Evolutionary conservation across 768 basidiomycete genomes (phyloP), one percentile per base, ranked within the genome.

Genomic region (Boletus reticulatus): DNA sequence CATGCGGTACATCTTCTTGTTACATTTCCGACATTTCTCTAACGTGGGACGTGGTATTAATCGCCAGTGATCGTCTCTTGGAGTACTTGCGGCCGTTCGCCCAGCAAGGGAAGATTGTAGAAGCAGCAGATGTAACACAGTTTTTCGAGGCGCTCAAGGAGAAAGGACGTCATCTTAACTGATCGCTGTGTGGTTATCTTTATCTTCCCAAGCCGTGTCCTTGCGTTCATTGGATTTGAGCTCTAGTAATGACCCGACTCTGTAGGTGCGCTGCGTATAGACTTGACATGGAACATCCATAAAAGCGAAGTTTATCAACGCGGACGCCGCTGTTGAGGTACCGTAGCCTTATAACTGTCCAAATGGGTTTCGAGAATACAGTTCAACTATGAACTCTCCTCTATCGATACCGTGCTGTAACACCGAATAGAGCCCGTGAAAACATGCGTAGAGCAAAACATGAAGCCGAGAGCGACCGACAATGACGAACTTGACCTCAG

Each of bases 41-140:
- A 12, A 58, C 36, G 9, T 32, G 9, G 1, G 24, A 45, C 14
- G 38, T 5, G 19, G 31, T 61, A 59, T 38, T 13, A 12, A 12
- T 53, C 20, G 37, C 48, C 59, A 91, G 90, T 56, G 89, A 93
- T 61, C 80, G 85, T 53, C 73, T 93, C 19, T 77, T 87, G 56
- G 76, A 77, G 39, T 92, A 85, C 68, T 77, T 93, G 27, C 83
- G 87, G 2, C 89, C 90, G 0, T 92, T 92, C 67, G 91, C 91
- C 4, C 80, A 87, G 62, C 78, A 86, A 65, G 89, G 87, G 19
- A 87, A 84, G 62, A 77, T 87, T 11, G 90, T 93, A 14, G 80
- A 80, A 44, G 89, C 88, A 67, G 73, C 79, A 44, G 91, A 92
- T 67, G 84, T 92, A 48, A 77, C 77, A 51, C 72, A 70, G 3